These are phyloP conservation scores for Oemleria cerasiformis DNA, from an alignment of 306 rosid genomes.

Conservation along the genomic window DNA sequence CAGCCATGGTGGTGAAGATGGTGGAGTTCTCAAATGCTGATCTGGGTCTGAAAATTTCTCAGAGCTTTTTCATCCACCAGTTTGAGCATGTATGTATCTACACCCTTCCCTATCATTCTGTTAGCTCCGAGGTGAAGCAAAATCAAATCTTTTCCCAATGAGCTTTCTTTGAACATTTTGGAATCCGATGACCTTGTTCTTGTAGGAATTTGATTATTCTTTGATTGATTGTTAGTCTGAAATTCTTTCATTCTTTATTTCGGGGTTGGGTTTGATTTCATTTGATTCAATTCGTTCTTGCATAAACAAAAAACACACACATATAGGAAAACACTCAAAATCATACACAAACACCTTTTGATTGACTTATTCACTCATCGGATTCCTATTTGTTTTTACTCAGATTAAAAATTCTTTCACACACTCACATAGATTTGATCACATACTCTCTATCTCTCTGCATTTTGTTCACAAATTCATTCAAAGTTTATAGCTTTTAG, in stretches of 20 bases:
- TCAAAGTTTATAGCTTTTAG: slow-evolving; percentile 23
- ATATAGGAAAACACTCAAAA: slow-evolving; percentile 57
- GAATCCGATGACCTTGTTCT: slow-evolving; percentile 97
- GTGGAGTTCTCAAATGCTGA: slow-evolving; percentile 46
- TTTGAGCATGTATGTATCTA: slow-evolving; percentile 63
- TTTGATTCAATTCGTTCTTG: slow-evolving; percentile 37
- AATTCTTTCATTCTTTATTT: slow-evolving; percentile 77
- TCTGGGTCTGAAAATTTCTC: slow-evolving; percentile 54
- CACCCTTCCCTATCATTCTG: slow-evolving; percentile 32
- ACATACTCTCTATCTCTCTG: slow-evolving; percentile 37
- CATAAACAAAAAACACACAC: slow-evolving; percentile 16
- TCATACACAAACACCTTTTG: slow-evolving; percentile 36
- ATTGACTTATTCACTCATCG: slow-evolving; percentile 68
- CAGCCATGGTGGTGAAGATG: slow-evolving; percentile 9
- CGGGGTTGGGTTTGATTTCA: slow-evolving; percentile 39
- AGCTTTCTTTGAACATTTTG: slow-evolving; percentile 54
- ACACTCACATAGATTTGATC: slow-evolving; percentile 45
- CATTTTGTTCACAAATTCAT: slow-evolving; percentile 31
- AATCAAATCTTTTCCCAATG: slow-evolving; percentile 43
- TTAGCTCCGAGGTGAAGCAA: slow-evolving; percentile 29
- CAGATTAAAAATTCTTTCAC: slow-evolving; percentile 30
- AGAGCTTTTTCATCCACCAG: slow-evolving; percentile 43
- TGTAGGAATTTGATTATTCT: slow-evolving; percentile 35
- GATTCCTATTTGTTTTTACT: slow-evolving; percentile 55
- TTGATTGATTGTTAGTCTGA: slow-evolving; percentile 14